phyloP scores from a whole-genome alignment of 768 basidiomycete genomes.

The Lentinula sp. region DNA sequence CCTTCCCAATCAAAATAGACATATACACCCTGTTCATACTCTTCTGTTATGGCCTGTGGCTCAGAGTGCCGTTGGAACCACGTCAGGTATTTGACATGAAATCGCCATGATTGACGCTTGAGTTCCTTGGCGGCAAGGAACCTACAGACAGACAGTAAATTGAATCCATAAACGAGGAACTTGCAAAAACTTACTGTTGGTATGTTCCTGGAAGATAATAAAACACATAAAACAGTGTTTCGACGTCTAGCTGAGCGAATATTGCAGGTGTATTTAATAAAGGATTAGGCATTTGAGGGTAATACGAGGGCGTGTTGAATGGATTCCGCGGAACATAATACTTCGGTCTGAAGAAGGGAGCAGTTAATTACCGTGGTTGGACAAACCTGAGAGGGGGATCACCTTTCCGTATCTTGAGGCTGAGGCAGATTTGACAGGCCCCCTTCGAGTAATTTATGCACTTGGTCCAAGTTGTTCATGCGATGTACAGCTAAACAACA shows the following conservation, averaged over 20 bases:
- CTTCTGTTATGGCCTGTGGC: conserved; percentile 97
- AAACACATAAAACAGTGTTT: conserved; percentile 98
- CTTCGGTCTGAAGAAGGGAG: conserved; percentile 65
- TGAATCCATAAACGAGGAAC: background rate
- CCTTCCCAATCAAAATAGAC: conserved; percentile 99
- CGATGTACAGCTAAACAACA: conserved; percentile 57
- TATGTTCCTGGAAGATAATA: conserved; percentile 98
- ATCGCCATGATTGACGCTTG: conserved; percentile 97
- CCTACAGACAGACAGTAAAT: conserved; percentile 32
- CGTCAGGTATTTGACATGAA: conserved; percentile 98
- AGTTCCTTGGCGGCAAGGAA: conserved; percentile 95
- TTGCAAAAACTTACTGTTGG: conserved; percentile 66
- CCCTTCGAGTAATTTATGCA: conserved; percentile 92
- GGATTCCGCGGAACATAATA: conserved; percentile 96
- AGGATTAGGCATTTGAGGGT: conserved; percentile 84
- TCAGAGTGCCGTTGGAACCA: conserved; percentile 99
- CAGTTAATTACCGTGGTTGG: conserved; percentile 3
- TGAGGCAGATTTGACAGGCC: conserved; percentile 85
- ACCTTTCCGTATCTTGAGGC: conserved; percentile 96
- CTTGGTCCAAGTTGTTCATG: conserved; percentile 77
- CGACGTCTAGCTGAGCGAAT: conserved; percentile 89
- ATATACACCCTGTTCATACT: conserved; percentile 99
- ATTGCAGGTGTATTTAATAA: conserved; percentile 77
- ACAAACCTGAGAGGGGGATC: conserved; percentile 14
- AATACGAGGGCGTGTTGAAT: conserved; percentile 86